These are phyloP conservation scores for Gelatoporia subvermispora DNA, from an alignment of 768 basidiomycete genomes.

Conservation along the genomic window DNA sequence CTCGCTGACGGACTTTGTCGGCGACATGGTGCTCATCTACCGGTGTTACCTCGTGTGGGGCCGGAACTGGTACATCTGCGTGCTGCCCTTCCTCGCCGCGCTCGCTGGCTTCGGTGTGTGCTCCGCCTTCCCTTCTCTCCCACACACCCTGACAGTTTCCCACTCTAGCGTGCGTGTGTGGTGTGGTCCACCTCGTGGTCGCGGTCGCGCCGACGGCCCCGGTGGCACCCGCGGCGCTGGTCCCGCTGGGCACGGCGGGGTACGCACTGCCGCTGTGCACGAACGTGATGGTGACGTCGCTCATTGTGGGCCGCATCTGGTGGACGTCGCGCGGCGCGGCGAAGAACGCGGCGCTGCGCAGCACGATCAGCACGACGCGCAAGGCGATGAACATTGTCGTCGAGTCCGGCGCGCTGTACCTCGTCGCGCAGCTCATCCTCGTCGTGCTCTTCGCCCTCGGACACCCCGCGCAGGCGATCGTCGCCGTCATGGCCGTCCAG, in stretches of 20 bases:
- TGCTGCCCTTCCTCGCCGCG: slow-evolving; percentile 31
- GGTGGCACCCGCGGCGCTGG: slow-evolving; percentile 28
- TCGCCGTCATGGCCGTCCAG: slow-evolving; percentile 33
- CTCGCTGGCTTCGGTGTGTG: slow-evolving; percentile 31
- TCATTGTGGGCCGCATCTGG: slow-evolving; percentile 40
- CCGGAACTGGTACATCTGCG: slow-evolving; percentile 26
- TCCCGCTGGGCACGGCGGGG: slow-evolving; percentile 32
- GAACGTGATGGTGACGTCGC: slow-evolving; percentile 36
- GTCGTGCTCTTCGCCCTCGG: slow-evolving; percentile 31
- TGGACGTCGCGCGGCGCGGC: slow-evolving; percentile 12
- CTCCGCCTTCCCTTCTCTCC: too few relatives aligned
- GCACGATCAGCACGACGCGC: background rate
- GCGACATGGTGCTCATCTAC: slow-evolving; percentile 32
- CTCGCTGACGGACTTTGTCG: slow-evolving; percentile 32
- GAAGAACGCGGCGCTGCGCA: background rate
- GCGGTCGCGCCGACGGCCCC: slow-evolving; percentile 24
- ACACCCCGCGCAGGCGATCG: slow-evolving; percentile 29
- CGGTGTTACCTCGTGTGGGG: slow-evolving; percentile 41
- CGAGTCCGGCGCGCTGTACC: slow-evolving; percentile 36
- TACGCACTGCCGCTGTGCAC: slow-evolving; percentile 36
- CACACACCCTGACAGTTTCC: background rate
- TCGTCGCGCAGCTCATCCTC: slow-evolving; percentile 33
- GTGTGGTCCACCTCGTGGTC: too few relatives aligned
- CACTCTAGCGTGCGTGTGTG: too few relatives aligned
- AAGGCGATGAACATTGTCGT: slow-evolving; percentile 30